Conservation (phyloP, 768 basidiomycete species). For the Chlorophyllum brunneum region DNA sequence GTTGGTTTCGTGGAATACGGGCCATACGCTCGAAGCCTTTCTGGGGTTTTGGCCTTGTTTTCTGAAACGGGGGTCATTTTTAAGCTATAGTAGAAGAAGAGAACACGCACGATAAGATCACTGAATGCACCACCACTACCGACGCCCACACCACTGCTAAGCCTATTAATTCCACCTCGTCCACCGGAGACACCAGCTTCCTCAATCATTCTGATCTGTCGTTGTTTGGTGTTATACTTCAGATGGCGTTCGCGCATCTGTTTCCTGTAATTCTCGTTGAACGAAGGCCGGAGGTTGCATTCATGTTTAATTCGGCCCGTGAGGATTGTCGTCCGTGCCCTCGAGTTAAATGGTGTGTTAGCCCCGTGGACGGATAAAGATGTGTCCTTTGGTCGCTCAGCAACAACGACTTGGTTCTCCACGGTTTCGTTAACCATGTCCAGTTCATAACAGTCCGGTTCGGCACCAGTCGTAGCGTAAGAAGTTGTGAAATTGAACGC, state of each 20-base stretch:
- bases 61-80: conserved; percentile 32
- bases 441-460: conserved; percentile 78
- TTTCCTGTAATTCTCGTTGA: conserved; percentile 62
- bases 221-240: conserved; percentile 60
- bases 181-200: conserved; percentile 66
- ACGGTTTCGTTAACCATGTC: conserved; percentile 84
- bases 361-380: conserved; percentile 26
- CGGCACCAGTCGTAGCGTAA: conserved; percentile 28
- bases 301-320: conserved; percentile 82
- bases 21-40: conserved; percentile 88
- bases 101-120: conserved; percentile 57
- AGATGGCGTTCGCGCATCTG: conserved; percentile 68
- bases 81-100: conserved; percentile 2
- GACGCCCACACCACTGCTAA: conserved; percentile 70
- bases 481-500: conserved; percentile 31
- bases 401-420: conserved; percentile 83
- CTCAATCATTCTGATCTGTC: conserved; percentile 73
- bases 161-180: conserved; percentile 69
- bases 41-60: conserved; percentile 60
- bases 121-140: conserved; percentile 56
- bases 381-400: conserved; percentile 72
- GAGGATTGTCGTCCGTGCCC: conserved; percentile 73
- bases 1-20: conserved; percentile 86
- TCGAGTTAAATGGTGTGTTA: conserved; percentile 42
- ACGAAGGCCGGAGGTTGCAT: conserved; percentile 65